phyloP scores from a whole-genome alignment of 345 rosid genomes.

The Heritiera littoralis region DNA sequence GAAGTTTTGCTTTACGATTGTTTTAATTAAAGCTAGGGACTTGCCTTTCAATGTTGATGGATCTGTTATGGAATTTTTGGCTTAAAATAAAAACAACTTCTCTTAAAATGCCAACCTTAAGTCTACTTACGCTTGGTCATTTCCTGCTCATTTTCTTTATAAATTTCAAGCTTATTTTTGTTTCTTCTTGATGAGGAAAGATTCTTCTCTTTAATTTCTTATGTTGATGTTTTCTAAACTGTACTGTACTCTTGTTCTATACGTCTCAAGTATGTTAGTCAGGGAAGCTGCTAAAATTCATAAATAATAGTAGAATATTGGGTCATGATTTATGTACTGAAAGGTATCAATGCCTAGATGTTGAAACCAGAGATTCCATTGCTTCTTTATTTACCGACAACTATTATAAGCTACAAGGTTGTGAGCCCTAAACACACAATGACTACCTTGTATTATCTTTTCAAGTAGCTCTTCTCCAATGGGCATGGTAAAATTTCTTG shows the following conservation, averaged over 20 bases:
- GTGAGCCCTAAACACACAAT: background rate
- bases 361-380: background rate
- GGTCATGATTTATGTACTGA: background rate
- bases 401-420: background rate
- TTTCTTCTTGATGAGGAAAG: background rate
- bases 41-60: background rate
- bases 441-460: background rate
- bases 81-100: background rate
- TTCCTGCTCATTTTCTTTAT: background rate
- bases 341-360: background rate
- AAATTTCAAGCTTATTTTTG: background rate
- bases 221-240: background rate
- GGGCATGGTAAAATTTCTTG: background rate
- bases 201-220: background rate
- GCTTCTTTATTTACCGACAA: constrained; percentile 4
- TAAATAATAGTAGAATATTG: background rate
- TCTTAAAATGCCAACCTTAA: background rate
- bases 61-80: background rate
- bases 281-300: constrained; percentile 4
- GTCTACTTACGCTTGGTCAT: background rate
- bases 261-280: background rate
- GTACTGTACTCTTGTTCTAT: background rate
- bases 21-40: background rate
- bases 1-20: background rate
- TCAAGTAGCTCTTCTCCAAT: background rate